These are phyloP conservation scores for Escallonia rubra DNA, from an alignment of 129 eudicot genomes.

Conservation along the genomic window DNA sequence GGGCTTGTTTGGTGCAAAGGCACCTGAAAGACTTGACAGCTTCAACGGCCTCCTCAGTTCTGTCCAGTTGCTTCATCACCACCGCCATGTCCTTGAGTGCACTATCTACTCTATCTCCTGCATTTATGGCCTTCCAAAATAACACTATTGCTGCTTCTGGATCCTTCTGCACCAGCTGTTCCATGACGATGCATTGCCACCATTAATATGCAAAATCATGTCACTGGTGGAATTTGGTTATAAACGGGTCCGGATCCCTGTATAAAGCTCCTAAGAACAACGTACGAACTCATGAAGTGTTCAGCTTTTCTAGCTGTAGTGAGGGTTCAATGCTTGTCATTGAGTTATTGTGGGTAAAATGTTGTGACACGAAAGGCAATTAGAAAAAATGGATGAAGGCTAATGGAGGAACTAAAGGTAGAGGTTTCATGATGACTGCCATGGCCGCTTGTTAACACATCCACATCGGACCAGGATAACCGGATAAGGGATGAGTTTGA, in stretches of 20 bases:
- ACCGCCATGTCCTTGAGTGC: slow-evolving; percentile 96
- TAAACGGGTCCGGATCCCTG: background rate
- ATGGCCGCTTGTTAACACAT: no score
- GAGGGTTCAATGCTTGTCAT: no score
- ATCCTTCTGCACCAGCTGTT: slow-evolving; percentile 75
- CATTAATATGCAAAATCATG: background rate
- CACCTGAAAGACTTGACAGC: slow-evolving; percentile 81
- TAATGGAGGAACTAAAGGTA: no score
- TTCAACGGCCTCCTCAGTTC: slow-evolving; percentile 89
- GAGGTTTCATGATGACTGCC: no score
- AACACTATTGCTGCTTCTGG: slow-evolving; percentile 78
- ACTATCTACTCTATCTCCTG: slow-evolving; percentile 85
- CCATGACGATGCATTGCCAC: background rate
- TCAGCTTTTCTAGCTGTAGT: background rate
- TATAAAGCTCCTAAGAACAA: background rate
- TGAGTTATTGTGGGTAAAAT: no score
- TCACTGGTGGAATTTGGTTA: background rate
- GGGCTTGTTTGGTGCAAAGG: slow-evolving; percentile 71
- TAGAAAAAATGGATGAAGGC: no score
- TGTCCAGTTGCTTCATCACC: slow-evolving; percentile 82
- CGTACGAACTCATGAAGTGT: background rate
- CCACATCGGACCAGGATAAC: no score
- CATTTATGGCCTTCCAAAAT: slow-evolving; percentile 91
- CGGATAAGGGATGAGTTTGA: no score
- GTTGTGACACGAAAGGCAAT: no score